Conservation (phyloP, 2,329 filamentous ascomycete genomes). For the Didymella keratinophila region DNA sequence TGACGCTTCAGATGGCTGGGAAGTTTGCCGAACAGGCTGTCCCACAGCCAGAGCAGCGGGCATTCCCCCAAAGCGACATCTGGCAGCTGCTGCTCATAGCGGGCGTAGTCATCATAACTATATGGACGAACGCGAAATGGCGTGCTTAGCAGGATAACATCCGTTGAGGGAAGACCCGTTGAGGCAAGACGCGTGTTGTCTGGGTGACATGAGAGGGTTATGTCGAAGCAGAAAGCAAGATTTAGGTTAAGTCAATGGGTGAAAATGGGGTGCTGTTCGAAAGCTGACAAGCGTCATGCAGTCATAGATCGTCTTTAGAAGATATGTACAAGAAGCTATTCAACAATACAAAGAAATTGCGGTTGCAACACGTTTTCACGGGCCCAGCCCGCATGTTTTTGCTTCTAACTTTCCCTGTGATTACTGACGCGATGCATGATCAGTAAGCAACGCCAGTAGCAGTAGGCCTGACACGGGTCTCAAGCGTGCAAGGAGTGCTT, state of each 20-base stretch:
- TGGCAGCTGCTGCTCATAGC: too few species aligned
- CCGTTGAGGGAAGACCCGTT: too few species aligned
- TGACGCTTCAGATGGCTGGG: too few species aligned
- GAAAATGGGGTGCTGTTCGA: not conserved
- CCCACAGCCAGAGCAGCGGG: too few species aligned
- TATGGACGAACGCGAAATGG: too few species aligned
- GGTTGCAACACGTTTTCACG: not conserved
- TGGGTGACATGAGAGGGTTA: too few species aligned
- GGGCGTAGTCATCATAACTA: too few species aligned
- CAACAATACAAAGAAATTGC: not conserved
- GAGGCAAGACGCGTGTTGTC: too few species aligned
- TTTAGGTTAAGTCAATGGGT: not conserved
- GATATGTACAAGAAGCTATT: constrained; percentile 19
- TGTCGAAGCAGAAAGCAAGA: not conserved
- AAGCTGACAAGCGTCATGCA: constrained; percentile 11
- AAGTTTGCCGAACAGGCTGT: too few species aligned
- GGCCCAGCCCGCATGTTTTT: not conserved
- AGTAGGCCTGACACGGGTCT: constrained; percentile 35
- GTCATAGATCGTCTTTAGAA: constrained; percentile 8
- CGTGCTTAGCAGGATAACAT: too few species aligned
- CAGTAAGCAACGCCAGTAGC: constrained; percentile 22
- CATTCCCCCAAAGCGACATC: too few species aligned
- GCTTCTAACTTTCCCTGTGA: not conserved
- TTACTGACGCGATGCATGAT: not conserved
- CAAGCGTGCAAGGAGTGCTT: constrained; percentile 32